These are phyloP conservation scores for Metarhizium brunneum DNA, from an alignment of 2,329 filamentous ascomycete species.

Conservation along the genomic window DNA sequence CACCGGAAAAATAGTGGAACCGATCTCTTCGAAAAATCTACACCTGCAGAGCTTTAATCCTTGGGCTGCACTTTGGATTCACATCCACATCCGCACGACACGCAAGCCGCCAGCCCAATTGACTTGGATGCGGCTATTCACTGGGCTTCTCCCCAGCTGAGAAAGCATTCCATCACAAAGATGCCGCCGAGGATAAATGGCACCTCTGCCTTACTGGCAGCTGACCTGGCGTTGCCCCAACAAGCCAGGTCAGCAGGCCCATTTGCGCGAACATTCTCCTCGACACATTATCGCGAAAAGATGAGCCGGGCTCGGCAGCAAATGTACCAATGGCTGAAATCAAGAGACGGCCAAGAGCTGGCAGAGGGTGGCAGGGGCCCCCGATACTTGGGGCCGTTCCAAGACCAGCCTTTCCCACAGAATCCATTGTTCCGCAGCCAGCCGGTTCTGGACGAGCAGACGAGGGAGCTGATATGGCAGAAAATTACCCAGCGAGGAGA, in stretches of 20 bases:
- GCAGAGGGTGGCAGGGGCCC: conserved; percentile 17
- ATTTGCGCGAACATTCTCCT: conserved; percentile 26
- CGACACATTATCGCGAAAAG: conserved; percentile 28
- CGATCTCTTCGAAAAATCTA: not conserved
- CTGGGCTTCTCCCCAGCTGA: not conserved
- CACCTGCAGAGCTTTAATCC: not conserved
- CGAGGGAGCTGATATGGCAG: conserved; percentile 65
- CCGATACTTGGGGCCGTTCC: conserved; percentile 28
- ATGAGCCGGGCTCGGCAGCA: conserved; percentile 25
- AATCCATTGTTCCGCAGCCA: conserved; percentile 65
- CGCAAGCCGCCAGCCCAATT: not conserved
- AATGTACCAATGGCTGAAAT: conserved; percentile 31
- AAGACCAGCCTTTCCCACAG: conserved; percentile 58
- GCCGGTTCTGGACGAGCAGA: conserved; percentile 61
- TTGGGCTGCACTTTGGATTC: not conserved
- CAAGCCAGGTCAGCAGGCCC: conserved; percentile 1
- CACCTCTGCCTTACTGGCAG: conserved; percentile 18
- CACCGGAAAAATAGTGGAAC: conserved; percentile 6
- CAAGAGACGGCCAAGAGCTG: conserved; percentile 14
- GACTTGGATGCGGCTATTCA: not conserved
- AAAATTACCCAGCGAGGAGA: conserved; percentile 56
- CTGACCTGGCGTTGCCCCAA: conserved; percentile 2
- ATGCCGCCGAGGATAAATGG: conserved; percentile 14
- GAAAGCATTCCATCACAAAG: not conserved
- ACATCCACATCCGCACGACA: not conserved